Evolutionary conservation across 257 asterid species (phyloP), one percentile per base, ranked within the genome.

Genomic region (Nicotiana paniculata): DNA sequence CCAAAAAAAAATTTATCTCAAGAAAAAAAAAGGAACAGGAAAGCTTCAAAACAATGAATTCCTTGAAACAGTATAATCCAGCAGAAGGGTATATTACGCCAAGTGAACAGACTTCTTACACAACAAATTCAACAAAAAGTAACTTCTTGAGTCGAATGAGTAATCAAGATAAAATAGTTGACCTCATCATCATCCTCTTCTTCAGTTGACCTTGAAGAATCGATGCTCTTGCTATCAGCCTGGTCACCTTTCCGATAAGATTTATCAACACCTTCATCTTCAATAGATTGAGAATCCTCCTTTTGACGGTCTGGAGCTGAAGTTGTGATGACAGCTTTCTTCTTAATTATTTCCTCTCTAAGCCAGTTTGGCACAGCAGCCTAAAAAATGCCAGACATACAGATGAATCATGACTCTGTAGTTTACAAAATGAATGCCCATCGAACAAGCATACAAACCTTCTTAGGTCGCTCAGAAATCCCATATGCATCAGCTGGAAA

Each of bases 311-410:
- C 95, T 4, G 83, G 87, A 65, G 84, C 83, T 62, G 96, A 89
- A 85, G 89, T 93, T 39, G 97, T 81, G 81, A 96, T 89, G 85
- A 86, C 92, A 87, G 97, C 91, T 91, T 94, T 96, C 59, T 90
- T 96, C 87, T 94, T 96, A 62, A 94, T 96, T 76, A 96, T 93
- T 88, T 95, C 99, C 88, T 95, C 99, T 89, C 97, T 92, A 48
- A 95, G 96, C 99, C 99, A 95, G 88, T 91, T 95, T 85, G 99
- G 99, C 26, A 95, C 99, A 18, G 98, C 90, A 37, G 97, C 97
- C 99, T 95, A 88, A 79, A 87, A 86, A 63, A 67, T 39, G 53
- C 81, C 87, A 84, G 72, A 48, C 46, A 75, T 51, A 51, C 80
- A 75, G 80, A 51, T 51, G 26, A 75, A 75, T 75, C 80, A 75